Base-by-base conservation (phyloP, 2,329 filamentous ascomycete species). In the Pestalotiopsis sp. region DNA sequence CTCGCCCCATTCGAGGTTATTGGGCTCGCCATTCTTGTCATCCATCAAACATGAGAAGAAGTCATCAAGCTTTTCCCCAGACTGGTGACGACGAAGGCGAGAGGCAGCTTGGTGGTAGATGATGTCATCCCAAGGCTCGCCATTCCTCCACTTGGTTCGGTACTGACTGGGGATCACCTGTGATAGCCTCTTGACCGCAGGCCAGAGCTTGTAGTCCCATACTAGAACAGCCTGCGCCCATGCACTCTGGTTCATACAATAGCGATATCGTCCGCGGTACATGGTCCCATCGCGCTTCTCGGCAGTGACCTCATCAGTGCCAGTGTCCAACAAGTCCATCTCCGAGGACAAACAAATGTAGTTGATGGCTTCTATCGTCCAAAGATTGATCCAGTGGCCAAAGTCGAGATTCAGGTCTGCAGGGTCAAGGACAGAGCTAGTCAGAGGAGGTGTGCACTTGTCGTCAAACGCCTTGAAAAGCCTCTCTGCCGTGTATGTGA, bases 361-460 rank as follows among this genome's bases (percentile, higher is more conserved):
- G 12, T 20, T 31, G 56, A 68, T 45, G 9, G 52, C 27, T 17
- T 68, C 66, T 5, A 64, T 38, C 2, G 25, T 25, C 41, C 31
- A 75, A 3, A 70, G 45, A 52, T 52, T 52, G 17, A 52, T 52
- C 69, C 70, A 68, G 14, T 73, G 67, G 38, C 60, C 49, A 23
- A 71, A 73, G n/a, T 72, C 66, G 68, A 66, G 63, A 36, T 57
- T 60, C 70, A 75, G 71, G 61, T 73, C 71, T 5, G 56, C 60
- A 61, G 71, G 39, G 57, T 31, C 20, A 6, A 11, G 11, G n/a
- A 52, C 17, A 3, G 17, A 7, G 14, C 17, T n/a, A 4, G 14
- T 20, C 17, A 9, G 45, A 4, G 45, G 45, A n/a, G n/a, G 17
- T n/a, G 45, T 52, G n/a, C 45, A 52, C 14, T 9, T 6, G 14